Conservation (phyloP, 768 basidiomycete genomes). For the Vararia minispora region DNA sequence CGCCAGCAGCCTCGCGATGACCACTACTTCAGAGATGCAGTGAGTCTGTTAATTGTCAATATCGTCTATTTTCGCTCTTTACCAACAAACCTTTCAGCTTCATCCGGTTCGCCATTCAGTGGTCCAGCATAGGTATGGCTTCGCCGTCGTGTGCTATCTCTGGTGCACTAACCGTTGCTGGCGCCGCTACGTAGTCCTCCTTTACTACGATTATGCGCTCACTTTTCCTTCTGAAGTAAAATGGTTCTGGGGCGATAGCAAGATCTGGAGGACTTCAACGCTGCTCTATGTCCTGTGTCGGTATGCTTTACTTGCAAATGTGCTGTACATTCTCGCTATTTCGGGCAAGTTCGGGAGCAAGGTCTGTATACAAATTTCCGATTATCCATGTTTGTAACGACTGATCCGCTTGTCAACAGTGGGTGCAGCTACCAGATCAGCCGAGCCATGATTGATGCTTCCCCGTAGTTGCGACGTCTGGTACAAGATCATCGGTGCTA, state of each 20-base stretch:
- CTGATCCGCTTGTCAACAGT: too few species aligned
- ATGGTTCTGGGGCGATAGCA: constrained; percentile 21
- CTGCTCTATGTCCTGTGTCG: constrained; percentile 23
- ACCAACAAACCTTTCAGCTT: too few species aligned
- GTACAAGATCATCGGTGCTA: constrained; percentile 19
- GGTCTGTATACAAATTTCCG: constrained; percentile 1
- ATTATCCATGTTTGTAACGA: too few species aligned
- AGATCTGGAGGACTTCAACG: constrained; percentile 19
- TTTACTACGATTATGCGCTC: constrained; percentile 25
- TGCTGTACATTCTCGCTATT: constrained; percentile 21
- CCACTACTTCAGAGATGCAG: too few species aligned
- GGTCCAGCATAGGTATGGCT: constrained; percentile 3
- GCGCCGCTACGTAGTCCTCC: constrained; percentile 4
- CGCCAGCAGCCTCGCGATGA: too few species aligned
- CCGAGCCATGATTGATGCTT: constrained; percentile 3
- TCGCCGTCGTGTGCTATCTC: background rate
- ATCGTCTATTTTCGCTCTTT: too few species aligned
- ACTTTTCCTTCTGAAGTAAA: constrained; percentile 22
- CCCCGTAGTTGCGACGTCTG: constrained; percentile 18
- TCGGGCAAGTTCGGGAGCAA: constrained; percentile 10
- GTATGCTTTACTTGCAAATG: constrained; percentile 24
- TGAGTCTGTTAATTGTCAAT: too few species aligned
- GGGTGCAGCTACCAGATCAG: too few species aligned
- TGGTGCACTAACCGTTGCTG: background rate
- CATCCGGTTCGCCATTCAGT: constrained; percentile 8